Percentiles rank a stretch among this genome's conserved stretches.
phyloP scores from a whole-genome alignment of 768 basidiomycete genomes.

The Calocybe cyanea region DNA sequence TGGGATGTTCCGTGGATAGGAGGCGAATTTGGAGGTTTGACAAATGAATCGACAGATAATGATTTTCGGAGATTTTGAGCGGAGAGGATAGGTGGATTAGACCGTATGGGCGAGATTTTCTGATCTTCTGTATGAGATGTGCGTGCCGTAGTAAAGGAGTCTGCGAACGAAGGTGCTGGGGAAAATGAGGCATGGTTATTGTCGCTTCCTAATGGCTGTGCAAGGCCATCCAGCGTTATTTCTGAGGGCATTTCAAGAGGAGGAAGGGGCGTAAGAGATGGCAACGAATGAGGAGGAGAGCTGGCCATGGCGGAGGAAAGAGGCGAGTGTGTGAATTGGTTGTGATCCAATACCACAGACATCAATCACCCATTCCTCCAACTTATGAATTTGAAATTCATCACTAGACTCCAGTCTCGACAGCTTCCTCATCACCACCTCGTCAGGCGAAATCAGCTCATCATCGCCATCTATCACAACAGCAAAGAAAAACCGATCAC shows the following conservation, averaged over 20 bases:
- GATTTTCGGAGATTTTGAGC: constrained; percentile 59
- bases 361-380: no score
- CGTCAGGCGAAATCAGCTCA: no score
- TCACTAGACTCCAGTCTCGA: no score
- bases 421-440: no score
- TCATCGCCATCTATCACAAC: no score
- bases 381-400: no score
- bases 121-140: constrained; percentile 25
- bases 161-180: constrained; percentile 33
- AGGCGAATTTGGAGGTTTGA: constrained; percentile 12
- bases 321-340: no score
- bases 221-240: background rate
- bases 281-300: constrained; percentile 10
- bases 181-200: constrained; percentile 20
- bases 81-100: constrained; percentile 19
- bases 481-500: no score
- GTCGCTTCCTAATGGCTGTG: constrained; percentile 7
- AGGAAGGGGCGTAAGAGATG: constrained; percentile 19
- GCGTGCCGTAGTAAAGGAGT: constrained; percentile 40
- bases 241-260: constrained; percentile 22
- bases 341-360: no score
- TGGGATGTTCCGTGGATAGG: no score
- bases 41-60: constrained; percentile 75
- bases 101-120: constrained; percentile 14
- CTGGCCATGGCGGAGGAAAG: background rate